Conservation (phyloP, 441 rosid genomes). For the Erysimum cheiri region DNA sequence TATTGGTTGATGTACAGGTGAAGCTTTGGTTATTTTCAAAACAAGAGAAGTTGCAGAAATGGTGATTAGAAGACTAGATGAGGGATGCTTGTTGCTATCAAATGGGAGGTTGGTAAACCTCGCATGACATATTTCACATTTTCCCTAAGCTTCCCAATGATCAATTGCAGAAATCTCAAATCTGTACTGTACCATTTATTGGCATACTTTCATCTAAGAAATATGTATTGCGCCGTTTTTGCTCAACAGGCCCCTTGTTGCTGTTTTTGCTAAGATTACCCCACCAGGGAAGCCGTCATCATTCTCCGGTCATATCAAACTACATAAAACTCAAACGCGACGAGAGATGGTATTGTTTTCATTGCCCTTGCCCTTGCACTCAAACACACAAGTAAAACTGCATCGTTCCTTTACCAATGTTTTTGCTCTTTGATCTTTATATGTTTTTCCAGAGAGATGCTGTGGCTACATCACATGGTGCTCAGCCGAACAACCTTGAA, state of each 20-base stretch:
- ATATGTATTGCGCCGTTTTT: slow-evolving; percentile 13
- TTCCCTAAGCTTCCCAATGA: slow-evolving; percentile 7
- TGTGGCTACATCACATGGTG: slow-evolving; percentile 83
- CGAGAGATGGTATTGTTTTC: slow-evolving; percentile 59
- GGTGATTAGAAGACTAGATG: slow-evolving; percentile 55
- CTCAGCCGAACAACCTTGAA: slow-evolving; percentile 87
- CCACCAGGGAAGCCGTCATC: slow-evolving; percentile 56
- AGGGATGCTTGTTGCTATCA: slow-evolving; percentile 73
- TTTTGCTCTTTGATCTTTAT: slow-evolving; percentile 23
- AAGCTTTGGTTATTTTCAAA: slow-evolving; percentile 74
- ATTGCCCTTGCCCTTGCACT: background rate
- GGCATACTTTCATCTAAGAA: slow-evolving; percentile 17
- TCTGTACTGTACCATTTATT: slow-evolving; percentile 10
- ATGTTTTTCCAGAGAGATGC: slow-evolving; percentile 63
- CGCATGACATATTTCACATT: slow-evolving; percentile 2
- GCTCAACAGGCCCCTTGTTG: slow-evolving; percentile 77
- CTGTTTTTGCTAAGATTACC: slow-evolving; percentile 56
- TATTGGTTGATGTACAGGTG: slow-evolving; percentile 56
- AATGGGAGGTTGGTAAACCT: slow-evolving; percentile 68
- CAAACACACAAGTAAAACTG: slow-evolving; percentile 8
- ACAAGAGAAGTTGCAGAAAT: slow-evolving; percentile 66
- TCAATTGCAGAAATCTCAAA: slow-evolving; percentile 2
- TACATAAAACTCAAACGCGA: slow-evolving; percentile 56
- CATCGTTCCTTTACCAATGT: slow-evolving; percentile 8
- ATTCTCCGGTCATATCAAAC: slow-evolving; percentile 70